Evolutionary conservation across 176 grass and related monocot genomes (phyloP).

Genomic region (Eleusine coracana): DNA sequence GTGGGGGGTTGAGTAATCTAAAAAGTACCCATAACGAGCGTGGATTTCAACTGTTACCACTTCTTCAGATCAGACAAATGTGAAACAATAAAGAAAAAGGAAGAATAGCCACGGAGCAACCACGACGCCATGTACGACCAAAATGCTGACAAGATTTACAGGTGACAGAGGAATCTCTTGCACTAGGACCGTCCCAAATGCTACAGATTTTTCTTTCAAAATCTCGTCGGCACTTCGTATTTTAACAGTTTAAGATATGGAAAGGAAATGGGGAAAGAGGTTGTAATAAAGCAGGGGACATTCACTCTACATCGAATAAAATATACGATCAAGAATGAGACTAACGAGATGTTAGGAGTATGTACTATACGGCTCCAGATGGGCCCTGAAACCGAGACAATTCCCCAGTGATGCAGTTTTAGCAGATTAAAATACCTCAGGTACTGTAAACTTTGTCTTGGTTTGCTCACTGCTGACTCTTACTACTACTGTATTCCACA

Average conservation of each 20-base stretch:
- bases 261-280: neutral
- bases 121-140: conserved; percentile 21
- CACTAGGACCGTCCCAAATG: conserved; percentile 29
- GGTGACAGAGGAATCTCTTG: conserved; percentile 44
- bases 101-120: conserved; percentile 16
- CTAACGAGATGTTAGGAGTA: conserved; percentile 42
- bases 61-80: conserved; percentile 33
- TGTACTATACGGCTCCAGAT: conserved; percentile 32
- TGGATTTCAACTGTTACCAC: conserved; percentile 20
- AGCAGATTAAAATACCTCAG: conserved; percentile 34
- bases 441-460: conserved; percentile 18
- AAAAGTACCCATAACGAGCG: conserved; percentile 3
- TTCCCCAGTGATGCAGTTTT: conserved; percentile 36
- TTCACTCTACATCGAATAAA: conserved; percentile 28
- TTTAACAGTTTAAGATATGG: conserved; percentile 25
- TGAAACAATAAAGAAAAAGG: conserved; percentile 25
- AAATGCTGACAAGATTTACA: conserved; percentile 34
- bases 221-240: conserved; percentile 30
- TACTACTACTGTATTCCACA: neutral
- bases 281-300: conserved; percentile 36
- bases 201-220: conserved; percentile 32
- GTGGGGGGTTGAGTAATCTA: conserved; percentile 14
- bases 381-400: conserved; percentile 49
- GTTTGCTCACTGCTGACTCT: conserved; percentile 33
- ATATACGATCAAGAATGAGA: conserved; percentile 29